Evolutionary conservation across 495 filamentous ascomycete genomes (phyloP), one percentile per base, ranked within the genome.

Genomic region (Aeminium ludgeri): DNA sequence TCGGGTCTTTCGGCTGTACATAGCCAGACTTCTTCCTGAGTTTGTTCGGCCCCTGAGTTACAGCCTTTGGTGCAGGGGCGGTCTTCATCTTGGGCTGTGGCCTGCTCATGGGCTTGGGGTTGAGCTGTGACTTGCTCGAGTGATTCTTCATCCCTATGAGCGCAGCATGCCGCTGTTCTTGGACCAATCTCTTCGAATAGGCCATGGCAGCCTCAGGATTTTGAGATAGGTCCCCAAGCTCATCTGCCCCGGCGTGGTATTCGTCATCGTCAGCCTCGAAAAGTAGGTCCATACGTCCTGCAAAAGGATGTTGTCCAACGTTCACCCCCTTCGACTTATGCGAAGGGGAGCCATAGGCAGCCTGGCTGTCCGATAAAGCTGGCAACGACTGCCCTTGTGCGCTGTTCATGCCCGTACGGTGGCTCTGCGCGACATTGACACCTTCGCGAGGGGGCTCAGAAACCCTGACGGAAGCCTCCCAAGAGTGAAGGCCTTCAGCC

Each of bases 191-290:
- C 28, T 51, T 51, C 1, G 48, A 51, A 30, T 40, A 51, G 7
- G 48, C 48, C 44, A 47, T 41, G 12, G 48, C 48, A 1, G 48
- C 48, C 23, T 51, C 48, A 1, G 48, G 48, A 33, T 51, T 51
- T n/a, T 18, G 39, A 4, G 48, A 25, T 10, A 51, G 34, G 19
- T 51, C 48, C 16, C 16, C 40, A 1, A 51, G 20, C 28, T 51
- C 48, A 20, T 51, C 48, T 2, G 39, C 40, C 11, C 48, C 48
- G 8, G 48, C 48, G 29, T 51, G 35, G 33, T 51, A 51, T 16
- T 51, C 44, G 31, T 51, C 48, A 15, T 47, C 42, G 25, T 35
- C 39, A 1, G 48, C 35, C 4, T 35, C 43, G 35, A 51, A 51
- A 3, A 51, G 44, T 7, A 51, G 13, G 20, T 51, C 48, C 48